Evolutionary conservation across 768 basidiomycete genomes (phyloP).

Genomic region (Amanita rubescens): DNA sequence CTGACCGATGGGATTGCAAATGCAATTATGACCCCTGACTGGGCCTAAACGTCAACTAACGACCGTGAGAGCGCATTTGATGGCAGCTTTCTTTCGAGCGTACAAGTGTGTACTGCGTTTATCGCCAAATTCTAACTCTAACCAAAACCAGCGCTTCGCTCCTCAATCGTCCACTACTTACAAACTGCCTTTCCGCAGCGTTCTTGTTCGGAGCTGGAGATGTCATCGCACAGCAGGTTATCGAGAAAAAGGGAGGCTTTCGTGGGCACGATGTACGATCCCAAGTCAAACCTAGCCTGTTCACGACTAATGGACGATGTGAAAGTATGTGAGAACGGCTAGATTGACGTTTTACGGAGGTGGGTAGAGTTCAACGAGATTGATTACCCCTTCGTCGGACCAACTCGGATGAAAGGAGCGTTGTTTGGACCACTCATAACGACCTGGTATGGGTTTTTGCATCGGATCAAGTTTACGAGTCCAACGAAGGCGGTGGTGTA

Average conservation of each 20-base stretch:
- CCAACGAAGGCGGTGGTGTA: conserved; percentile 53
- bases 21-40: too few species aligned
- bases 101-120: conserved; percentile 28
- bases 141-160: conserved; percentile 43
- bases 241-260: conserved; percentile 55
- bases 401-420: conserved; percentile 30
- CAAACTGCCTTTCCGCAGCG: conserved; percentile 59
- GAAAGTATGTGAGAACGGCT: conserved; percentile 51
- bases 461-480: conserved; percentile 59
- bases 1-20: too few species aligned
- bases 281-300: background rate
- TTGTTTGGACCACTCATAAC: conserved; percentile 80
- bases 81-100: conserved; percentile 30
- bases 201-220: conserved; percentile 71
- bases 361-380: too few species aligned
- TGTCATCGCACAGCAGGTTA: conserved; percentile 77
- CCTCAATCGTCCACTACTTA: conserved; percentile 51
- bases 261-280: conserved; percentile 67
- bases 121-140: background rate
- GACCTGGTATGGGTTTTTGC: conserved; percentile 73
- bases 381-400: too few species aligned
- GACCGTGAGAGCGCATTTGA: background rate
- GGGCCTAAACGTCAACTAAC: too few species aligned
- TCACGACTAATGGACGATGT: background rate
- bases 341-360: conserved; percentile 72